Base-by-base conservation (phyloP, 768 basidiomycete species). In the Boletus huronensis region DNA sequence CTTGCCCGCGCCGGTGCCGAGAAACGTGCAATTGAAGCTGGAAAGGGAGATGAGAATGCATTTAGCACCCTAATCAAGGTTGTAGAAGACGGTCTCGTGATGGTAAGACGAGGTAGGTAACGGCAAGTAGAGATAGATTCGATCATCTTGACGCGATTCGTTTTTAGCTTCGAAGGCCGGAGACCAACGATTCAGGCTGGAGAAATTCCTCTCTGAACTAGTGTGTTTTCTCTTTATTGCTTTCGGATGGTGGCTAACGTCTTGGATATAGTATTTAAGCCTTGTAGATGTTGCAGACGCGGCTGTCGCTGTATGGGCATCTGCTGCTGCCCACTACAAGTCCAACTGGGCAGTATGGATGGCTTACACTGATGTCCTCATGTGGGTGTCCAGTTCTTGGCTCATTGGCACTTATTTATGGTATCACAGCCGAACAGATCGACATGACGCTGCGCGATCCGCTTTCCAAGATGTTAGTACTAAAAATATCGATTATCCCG, bases 401-500 rank as follows among this genome's bases (percentile, higher is more conserved):
- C 16, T 38, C 13, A 23, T n/a, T 3, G 16, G 26, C 39, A 23
- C 25, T 43, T 21, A 23, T 40, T 42, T 17, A 23, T 36, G 28
- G 23, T 43, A 41, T 32, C 44, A 23, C 60, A 84, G 84, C 60
- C 81, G 81, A 66, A 71, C 78, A 34, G 76, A 79, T 54, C 75
- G 74, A 59, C 73, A 82, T 48, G 78, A 83, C 16, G 73, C 80
- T 43, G 88, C 88, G 3, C 83, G 93, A 38, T 74, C 78, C 23
- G 73, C 83, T 7, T 96, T 91, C 68, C 70, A 74, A 39, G 83
- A 85, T 55, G 75, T 89, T 5, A 80, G 84, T 28, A 74, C 77
- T 41, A 88, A 88, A 67, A 82, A 86, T 47, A 62, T 98, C 36
- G 96, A 99, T 70, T 98, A 94, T 88, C 94, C 97, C 0, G 96